phyloP scores from a whole-genome alignment of 129 eudicot genomes.

The Artemisia tridentata region DNA sequence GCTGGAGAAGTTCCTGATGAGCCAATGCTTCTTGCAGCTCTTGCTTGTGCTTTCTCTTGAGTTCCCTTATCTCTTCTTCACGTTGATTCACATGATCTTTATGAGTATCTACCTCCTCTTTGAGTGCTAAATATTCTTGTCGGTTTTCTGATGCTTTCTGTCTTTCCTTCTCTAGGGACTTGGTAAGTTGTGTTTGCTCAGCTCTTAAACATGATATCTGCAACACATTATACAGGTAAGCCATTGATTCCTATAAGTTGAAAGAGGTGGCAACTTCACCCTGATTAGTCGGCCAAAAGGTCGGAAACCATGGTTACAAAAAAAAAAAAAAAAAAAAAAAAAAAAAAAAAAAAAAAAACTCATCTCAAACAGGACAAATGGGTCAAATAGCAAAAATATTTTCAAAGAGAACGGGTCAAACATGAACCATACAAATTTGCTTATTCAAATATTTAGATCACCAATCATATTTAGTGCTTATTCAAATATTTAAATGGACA shows the following conservation, averaged over 20 bases:
- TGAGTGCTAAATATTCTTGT: slow-evolving; percentile 76
- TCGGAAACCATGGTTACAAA: no score
- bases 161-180: slow-evolving; percentile 94
- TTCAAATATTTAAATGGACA: neutral
- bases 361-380: slow-evolving; percentile 3
- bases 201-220: slow-evolving; percentile 87
- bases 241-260: neutral
- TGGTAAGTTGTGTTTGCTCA: slow-evolving; percentile 85
- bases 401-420: slow-evolving; percentile 6
- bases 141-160: slow-evolving; percentile 82
- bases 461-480: neutral
- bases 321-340: no score
- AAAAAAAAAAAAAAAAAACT: no score
- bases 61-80: slow-evolving; percentile 73
- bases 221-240: slow-evolving; percentile 21
- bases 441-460: neutral
- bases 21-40: slow-evolving; percentile 77
- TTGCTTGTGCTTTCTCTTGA: slow-evolving; percentile 77
- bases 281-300: no score
- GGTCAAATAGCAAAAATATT: neutral
- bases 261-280: slow-evolving; percentile 1
- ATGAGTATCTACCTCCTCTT: slow-evolving; percentile 87
- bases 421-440: slow-evolving; percentile 7
- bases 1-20: slow-evolving; percentile 74
- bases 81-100: slow-evolving; percentile 70